Conservation (phyloP, 2,329 filamentous ascomycete genomes). For the Neonectria sp. region DNA sequence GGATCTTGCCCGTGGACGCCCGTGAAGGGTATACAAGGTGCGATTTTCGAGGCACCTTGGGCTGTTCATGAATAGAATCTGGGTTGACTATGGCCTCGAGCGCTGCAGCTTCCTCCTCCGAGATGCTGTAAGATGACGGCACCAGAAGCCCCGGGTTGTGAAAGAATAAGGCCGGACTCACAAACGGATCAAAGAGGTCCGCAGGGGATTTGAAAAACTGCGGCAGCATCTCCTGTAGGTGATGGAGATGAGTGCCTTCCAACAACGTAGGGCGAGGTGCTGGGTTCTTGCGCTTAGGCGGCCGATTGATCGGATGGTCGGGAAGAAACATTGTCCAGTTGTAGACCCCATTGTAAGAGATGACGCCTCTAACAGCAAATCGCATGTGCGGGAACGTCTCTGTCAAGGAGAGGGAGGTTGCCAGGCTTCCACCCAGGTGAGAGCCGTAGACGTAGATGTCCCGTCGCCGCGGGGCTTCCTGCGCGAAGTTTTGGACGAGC, state of each 20-base stretch:
- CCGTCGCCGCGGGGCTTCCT: conserved; percentile 53
- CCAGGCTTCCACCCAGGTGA: conserved; percentile 71
- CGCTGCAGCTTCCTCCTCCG: conserved; percentile 47
- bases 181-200: conserved; percentile 72
- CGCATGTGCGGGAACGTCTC: conserved; percentile 61
- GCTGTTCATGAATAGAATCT: conserved; percentile 18
- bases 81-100: conserved; percentile 46
- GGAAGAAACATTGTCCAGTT: conserved; percentile 75
- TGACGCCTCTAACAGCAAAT: conserved; percentile 67
- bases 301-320: conserved; percentile 62
- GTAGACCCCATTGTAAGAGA: conserved; percentile 73
- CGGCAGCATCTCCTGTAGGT: conserved; percentile 54
- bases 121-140: conserved; percentile 61
- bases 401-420: conserved; percentile 70
- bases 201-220: conserved; percentile 64
- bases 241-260: conserved; percentile 55
- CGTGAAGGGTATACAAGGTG: conserved; percentile 65
- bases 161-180: conserved; percentile 72
- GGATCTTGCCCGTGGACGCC: conserved; percentile 64
- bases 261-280: conserved; percentile 28
- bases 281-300: conserved; percentile 37
- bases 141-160: conserved; percentile 64
- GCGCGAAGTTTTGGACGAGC: conserved; percentile 62
- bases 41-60: conserved; percentile 57
- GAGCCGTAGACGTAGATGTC: conserved; percentile 67